Conservation (phyloP, 805 yeast species). For the Ogataea chonburiensis region DNA sequence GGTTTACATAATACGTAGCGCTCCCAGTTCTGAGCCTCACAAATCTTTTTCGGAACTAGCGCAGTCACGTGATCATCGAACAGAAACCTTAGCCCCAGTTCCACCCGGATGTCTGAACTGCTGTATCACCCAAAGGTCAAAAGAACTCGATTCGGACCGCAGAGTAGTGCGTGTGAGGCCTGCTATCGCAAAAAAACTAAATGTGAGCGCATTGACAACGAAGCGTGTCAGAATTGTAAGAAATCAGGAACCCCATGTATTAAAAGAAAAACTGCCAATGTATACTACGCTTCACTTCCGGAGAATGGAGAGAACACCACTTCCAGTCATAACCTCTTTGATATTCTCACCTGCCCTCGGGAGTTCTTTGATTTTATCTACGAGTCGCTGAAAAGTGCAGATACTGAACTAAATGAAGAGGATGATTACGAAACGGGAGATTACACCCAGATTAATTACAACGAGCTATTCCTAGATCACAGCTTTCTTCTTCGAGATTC, state of each 20-base stretch:
- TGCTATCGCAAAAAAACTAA: conserved; percentile 7
- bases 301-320: not conserved
- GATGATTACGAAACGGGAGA: not conserved
- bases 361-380: conserved; percentile 6
- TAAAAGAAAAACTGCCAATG: conserved; percentile 5
- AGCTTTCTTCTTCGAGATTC: conserved; percentile 4
- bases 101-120: not conserved
- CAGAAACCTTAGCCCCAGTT: too few relatives aligned
- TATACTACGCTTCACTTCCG: conserved; percentile 1
- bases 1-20: too few relatives aligned
- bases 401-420: not conserved
- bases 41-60: too few relatives aligned
- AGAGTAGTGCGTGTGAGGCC: conserved; percentile 8
- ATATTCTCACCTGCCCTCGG: conserved; percentile 7
- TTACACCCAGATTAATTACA: conserved; percentile 4
- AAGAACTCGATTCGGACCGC: conserved; percentile 10
- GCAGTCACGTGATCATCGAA: too few relatives aligned
- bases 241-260: conserved; percentile 1
- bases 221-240: conserved; percentile 2
- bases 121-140: conserved; percentile 1
- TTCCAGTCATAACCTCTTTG: not conserved
- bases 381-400: not conserved
- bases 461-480: conserved; percentile 10
- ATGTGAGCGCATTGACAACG: conserved; percentile 4
- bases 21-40: too few relatives aligned